phyloP scores from a whole-genome alignment of 768 basidiomycete genomes.

The Pleurotus citrinopileatus region DNA sequence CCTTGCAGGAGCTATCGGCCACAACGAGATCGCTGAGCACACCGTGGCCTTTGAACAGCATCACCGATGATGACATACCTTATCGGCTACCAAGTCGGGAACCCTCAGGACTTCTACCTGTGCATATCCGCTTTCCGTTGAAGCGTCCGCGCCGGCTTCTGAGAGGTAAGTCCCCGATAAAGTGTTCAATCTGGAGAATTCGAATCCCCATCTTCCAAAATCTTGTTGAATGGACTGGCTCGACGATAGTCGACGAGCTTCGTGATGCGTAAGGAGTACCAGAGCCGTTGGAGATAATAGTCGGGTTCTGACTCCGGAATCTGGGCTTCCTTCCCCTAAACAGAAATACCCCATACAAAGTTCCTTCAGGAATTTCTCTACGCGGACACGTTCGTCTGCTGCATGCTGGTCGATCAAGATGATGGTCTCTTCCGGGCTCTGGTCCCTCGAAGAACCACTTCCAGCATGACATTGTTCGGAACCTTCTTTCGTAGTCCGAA shows the following conservation, averaged over 20 bases:
- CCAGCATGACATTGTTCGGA: constrained; percentile 15
- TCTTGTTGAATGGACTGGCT: constrained; percentile 39
- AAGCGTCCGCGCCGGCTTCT: constrained; percentile 17
- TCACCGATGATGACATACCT: constrained; percentile 35
- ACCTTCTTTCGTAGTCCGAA: constrained; percentile 27
- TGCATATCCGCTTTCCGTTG: constrained; percentile 43
- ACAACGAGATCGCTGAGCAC: constrained; percentile 11
- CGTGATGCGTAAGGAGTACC: constrained; percentile 64
- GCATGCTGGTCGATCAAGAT: constrained; percentile 96
- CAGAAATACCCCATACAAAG: constrained; percentile 70
- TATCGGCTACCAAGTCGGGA: constrained; percentile 71
- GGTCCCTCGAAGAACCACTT: constrained; percentile 9
- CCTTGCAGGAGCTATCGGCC: constrained; percentile 53
- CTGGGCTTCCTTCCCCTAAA: constrained; percentile 24
- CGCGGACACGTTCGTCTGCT: constrained; percentile 93
- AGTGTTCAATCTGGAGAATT: constrained; percentile 36
- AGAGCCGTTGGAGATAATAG: constrained; percentile 52
- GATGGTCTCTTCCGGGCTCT: constrained; percentile 33
- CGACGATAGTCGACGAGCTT: constrained; percentile 48
- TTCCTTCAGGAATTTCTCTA: constrained; percentile 76
- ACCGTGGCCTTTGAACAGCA: constrained; percentile 12
- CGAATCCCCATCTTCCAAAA: constrained; percentile 71
- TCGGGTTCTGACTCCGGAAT: constrained; percentile 33
- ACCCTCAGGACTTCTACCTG: constrained; percentile 64
- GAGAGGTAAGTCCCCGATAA: constrained; percentile 16